phyloP scores from a whole-genome alignment of 75 land plant species.

The Sequoiadendron giganteum region DNA sequence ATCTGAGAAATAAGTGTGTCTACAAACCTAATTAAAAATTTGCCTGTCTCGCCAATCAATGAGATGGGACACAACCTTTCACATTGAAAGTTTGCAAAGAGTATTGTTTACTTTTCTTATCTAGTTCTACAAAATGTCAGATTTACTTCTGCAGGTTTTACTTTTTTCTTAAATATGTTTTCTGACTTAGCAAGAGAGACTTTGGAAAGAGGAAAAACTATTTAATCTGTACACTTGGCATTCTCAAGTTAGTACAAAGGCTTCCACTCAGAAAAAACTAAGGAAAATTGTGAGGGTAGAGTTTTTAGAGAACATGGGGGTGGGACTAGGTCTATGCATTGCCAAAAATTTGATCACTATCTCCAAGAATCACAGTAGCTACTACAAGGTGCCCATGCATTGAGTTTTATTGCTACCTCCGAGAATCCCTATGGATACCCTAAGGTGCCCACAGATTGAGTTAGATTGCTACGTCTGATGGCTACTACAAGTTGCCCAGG shows the following conservation, averaged over 20 bases:
- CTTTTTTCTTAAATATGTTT: neutral
- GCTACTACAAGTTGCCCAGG: neutral
- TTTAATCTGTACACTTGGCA: neutral
- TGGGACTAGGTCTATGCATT: neutral
- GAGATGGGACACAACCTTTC: neutral
- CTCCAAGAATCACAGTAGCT: neutral
- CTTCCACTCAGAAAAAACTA: neutral
- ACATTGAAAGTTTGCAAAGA: neutral
- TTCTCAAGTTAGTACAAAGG: neutral
- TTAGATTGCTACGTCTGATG: neutral
- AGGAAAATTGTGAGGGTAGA: neutral
- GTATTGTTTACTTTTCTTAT: neutral
- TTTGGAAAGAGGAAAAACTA: neutral
- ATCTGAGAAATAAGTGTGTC: neutral
- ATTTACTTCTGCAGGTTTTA: neutral
- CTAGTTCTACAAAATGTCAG: neutral
- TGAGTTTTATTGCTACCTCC: too few species aligned
- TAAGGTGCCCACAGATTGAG: too few species aligned
- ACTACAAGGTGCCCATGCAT: neutral
- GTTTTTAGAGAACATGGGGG: neutral
- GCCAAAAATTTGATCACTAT: neutral
- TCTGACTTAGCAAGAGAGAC: neutral
- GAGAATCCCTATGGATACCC: too few species aligned
- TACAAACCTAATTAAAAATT: neutral
- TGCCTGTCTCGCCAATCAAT: neutral